phyloP scores from a whole-genome alignment of 1,284 basidiomycete species.

The Mycosarcoma mackinlayi region DNA sequence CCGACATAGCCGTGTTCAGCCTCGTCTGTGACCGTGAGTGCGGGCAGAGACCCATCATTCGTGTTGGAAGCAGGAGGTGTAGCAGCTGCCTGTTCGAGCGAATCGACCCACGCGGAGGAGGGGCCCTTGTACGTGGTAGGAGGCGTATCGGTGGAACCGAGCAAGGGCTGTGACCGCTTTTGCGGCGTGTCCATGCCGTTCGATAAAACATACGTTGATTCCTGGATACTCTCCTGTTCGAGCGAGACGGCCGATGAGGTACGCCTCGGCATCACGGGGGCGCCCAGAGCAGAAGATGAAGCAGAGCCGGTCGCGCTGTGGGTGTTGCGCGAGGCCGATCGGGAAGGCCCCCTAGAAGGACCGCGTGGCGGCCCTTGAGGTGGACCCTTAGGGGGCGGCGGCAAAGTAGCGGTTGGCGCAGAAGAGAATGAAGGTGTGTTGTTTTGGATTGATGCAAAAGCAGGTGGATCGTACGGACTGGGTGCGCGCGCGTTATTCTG shows the following conservation, averaged over 20 bases:
- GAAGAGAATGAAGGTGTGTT: slow-evolving; percentile 2
- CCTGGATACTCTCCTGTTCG: slow-evolving; percentile 26
- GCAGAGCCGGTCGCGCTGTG: slow-evolving; percentile 5
- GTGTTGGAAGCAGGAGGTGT: slow-evolving; percentile 26
- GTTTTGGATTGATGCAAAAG: no score
- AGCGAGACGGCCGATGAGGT: slow-evolving; percentile 26
- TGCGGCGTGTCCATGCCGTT: slow-evolving; percentile 10
- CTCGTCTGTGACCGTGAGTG: slow-evolving; percentile 45
- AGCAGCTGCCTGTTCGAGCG: slow-evolving; percentile 44
- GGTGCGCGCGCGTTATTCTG: slow-evolving; percentile 16
- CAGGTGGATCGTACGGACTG: slow-evolving; percentile 37
- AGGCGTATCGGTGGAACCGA: slow-evolving; percentile 25
- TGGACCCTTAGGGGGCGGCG: slow-evolving; percentile 20
- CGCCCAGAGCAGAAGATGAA: slow-evolving; percentile 9
- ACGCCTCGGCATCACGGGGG: neutral
- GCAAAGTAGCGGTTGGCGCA: slow-evolving; percentile 10
- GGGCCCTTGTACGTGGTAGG: slow-evolving; percentile 26
- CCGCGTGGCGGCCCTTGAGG: slow-evolving; percentile 36
- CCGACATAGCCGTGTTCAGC: slow-evolving; percentile 15
- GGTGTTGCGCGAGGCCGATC: slow-evolving; percentile 36
- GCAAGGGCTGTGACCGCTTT: slow-evolving; percentile 3
- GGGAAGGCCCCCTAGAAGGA: slow-evolving; percentile 43
- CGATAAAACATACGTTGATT: slow-evolving; percentile 3
- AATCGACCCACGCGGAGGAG: slow-evolving; percentile 37
- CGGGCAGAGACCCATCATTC: slow-evolving; percentile 33